Percentiles rank a stretch among this genome's conserved stretches.
These are phyloP conservation scores for Persicaria maculosa DNA, from an alignment of 148 eudicot genomes.

Conservation along the genomic window DNA sequence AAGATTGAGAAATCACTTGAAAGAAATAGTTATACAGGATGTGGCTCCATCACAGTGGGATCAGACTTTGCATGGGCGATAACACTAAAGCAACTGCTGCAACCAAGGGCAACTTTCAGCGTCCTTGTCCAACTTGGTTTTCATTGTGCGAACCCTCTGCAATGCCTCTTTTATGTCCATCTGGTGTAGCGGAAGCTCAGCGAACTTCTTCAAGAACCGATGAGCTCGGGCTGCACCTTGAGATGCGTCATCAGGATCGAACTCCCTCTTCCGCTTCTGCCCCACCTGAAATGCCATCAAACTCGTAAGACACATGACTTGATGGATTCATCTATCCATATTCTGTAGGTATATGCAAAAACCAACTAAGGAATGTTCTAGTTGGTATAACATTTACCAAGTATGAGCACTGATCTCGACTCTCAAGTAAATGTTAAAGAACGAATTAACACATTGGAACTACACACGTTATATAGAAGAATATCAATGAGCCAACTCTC, in stretches of 20 bases:
- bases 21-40: no score
- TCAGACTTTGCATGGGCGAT: background rate
- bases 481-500: no score
- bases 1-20: no score
- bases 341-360: no score
- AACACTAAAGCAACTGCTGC: constrained; percentile 63
- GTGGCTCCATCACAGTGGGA: background rate
- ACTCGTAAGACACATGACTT: background rate
- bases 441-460: no score
- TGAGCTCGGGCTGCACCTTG: constrained; percentile 79
- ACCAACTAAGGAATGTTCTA: no score
- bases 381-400: no score
- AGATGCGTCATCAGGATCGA: constrained; percentile 45
- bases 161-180: constrained; percentile 70
- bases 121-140: constrained; percentile 58
- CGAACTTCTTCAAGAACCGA: constrained; percentile 67
- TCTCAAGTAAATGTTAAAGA: no score
- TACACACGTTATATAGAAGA: no score
- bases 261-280: constrained; percentile 59
- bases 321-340: background rate
- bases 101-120: constrained; percentile 62
- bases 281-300: constrained; percentile 31
- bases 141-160: no score
- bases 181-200: constrained; percentile 70
- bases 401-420: no score